Base-by-base conservation (phyloP, 2,329 filamentous ascomycete species). In the Xylariaceae sp. region DNA sequence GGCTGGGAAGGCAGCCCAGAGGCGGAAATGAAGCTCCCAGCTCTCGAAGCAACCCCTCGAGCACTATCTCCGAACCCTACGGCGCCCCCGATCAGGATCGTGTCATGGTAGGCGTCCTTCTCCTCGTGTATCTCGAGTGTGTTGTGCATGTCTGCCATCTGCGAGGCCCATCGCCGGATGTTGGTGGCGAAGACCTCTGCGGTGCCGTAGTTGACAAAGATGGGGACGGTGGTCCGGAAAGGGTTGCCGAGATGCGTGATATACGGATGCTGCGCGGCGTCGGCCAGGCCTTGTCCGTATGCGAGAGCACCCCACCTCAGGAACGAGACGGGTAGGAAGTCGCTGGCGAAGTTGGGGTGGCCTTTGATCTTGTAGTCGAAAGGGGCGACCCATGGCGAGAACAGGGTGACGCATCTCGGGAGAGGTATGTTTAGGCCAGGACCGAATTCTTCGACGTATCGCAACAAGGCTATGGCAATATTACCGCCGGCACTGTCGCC, bases 161-260 rank as follows among this genome's bases (percentile, higher is more conserved):
- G 43, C 9, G 50, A 78, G 24, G 83, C 74, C 81, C 81, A 85
- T 54, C 71, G 77, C 18, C 72, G 70, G 4, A 59, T 56, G 4
- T 57, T 52, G 4, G 55, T 43, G 42, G 59, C 55, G 36, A 66
- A 54, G 2, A 65, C 40, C 40, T 57, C 52, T 2, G 43, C 44
- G 0, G 43, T 18, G 4, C 48, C 53, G 0, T 28, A 27, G 19
- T 34, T 60, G 2, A 46, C 45, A 19, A 55, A 52, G 1, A 54
- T 40, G 1, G 51, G 52, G 9, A 53, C 46, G 1, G 34, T 29
- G 2, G 47, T 48, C 3, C 29, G 13, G 28, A 57, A 56, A 1
- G 53, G 46, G 33, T 50, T 38, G 0, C 45, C 47, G 2, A 55
- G 40, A 0, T 41, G 43, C 8, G 50, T 51, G 17, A 57, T 46